Evolutionary conservation across 495 filamentous ascomycete species (phyloP).

Genomic region (Penicillium pancosmium): DNA sequence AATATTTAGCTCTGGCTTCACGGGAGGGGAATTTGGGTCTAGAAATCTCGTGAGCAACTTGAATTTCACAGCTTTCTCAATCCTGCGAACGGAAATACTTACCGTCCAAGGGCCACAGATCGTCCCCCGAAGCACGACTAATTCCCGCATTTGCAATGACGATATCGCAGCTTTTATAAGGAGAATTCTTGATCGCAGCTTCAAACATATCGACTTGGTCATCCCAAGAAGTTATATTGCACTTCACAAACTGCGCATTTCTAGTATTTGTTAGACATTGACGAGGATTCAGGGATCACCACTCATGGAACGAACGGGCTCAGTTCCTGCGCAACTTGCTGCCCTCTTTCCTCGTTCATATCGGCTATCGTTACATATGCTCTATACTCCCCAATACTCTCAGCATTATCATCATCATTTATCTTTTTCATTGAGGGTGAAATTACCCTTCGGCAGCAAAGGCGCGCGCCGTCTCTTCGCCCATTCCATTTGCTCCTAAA

Average conservation of each 20-base stretch:
- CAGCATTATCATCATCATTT: background rate
- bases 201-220: constrained; percentile 23
- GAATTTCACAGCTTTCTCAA: no score
- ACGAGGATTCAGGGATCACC: background rate
- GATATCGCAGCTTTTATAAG: constrained; percentile 21
- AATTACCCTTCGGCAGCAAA: constrained; percentile 31
- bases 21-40: constrained; percentile 36
- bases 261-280: background rate
- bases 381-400: constrained; percentile 6
- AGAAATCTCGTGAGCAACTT: background rate
- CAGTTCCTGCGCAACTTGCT: constrained; percentile 26
- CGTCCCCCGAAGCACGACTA: constrained; percentile 31
- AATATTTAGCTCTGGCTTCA: constrained; percentile 42
- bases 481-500: constrained; percentile 46
- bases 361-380: constrained; percentile 44
- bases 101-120: constrained; percentile 37
- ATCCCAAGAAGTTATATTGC: constrained; percentile 26
- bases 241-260: constrained; percentile 26
- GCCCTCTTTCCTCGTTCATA: constrained; percentile 31
- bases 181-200: constrained; percentile 23
- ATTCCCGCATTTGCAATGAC: constrained; percentile 46
- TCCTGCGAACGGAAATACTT: background rate
- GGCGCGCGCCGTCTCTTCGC: constrained; percentile 36
- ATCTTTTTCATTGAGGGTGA: background rate
- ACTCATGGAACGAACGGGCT: constrained; percentile 9